Conservation (phyloP, 495 filamentous ascomycete species). For the Platismatia glauca region DNA sequence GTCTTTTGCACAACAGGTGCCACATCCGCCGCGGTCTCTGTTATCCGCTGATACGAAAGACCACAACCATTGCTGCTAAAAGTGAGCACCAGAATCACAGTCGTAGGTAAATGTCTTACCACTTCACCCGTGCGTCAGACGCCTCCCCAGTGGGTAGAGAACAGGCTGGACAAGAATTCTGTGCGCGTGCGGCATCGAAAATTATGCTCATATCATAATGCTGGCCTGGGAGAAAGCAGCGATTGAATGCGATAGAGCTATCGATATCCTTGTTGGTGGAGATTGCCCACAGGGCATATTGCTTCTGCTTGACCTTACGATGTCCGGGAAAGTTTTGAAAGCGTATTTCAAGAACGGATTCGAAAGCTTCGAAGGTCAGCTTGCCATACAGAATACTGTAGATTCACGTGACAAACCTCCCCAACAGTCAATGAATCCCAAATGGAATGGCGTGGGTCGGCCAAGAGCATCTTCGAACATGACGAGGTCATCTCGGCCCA, state of each 20-base stretch:
- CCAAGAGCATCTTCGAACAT: slow-evolving; percentile 15
- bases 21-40: not conserved
- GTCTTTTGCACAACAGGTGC: not conserved
- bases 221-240: not conserved
- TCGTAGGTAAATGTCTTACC: not conserved
- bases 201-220: not conserved
- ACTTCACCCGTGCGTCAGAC: not conserved
- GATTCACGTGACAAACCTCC: not conserved
- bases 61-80: not conserved
- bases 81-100: not conserved
- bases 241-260: not conserved
- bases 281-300: not conserved
- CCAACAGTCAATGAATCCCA: slow-evolving; percentile 17
- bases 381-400: not conserved
- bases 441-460: slow-evolving; percentile 2
- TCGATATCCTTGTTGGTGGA: not conserved
- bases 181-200: not conserved
- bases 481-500: slow-evolving; percentile 6
- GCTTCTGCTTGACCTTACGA: not conserved
- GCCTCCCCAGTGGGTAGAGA: not conserved
- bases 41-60: not conserved
- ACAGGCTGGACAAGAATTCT: not conserved
- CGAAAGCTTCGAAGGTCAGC: not conserved
- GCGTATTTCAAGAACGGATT: not conserved
- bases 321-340: not conserved